Evolutionary conservation across 192 early-diverging fungal genomes (phyloP), one percentile per base, ranked within the genome.

Genomic region (Backusella luteola): DNA sequence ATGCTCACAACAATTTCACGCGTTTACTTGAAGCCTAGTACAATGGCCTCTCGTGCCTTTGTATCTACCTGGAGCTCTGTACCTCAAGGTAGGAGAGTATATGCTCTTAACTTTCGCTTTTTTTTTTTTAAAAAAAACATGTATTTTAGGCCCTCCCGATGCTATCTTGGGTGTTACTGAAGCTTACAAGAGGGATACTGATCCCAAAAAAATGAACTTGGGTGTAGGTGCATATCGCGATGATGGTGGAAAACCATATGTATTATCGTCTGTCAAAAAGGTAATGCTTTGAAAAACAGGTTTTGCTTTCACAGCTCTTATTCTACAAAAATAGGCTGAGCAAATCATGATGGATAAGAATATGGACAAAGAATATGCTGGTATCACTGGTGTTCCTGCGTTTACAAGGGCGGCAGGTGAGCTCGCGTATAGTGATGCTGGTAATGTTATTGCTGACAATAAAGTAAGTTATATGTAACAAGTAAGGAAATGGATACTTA

Each of bases 181-280:
- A 84, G 96, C 95, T 23, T 99, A 93, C 90, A 96, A 94, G 89
- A 92, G 90, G 79, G 95, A 98, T 83, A 87, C 80, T 38, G 91
- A 97, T 81, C 81, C 95, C 19, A 89, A 88, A 78, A 99, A 99
- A 90, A 98, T 99, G 91, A 98, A 98, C 90, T 86, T 99, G 42
- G 96, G 96, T 71, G 97, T 97, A 26, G 98, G 98, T 76, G 98
- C 97, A 42, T 99, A 98, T 87, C 92, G 97, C 78, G 94, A 96
- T 79, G 96, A 99, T 81, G 82, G 80, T 21, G 94, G 93, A 71
- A 94, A 96, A 85, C 98, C 98, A 53, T 98, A 90, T 79, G 96
- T 99, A 23, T 89, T 99, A 73, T 84, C 78, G 75, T 90, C 89
- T 36, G 97, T 99, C 49, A 87, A 91, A 73, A 95, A 96, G 90